Percentiles rank a stretch among this genome's conserved stretches.
These are phyloP conservation scores for Zygoascus sp. DNA, from an alignment of 1,139 yeast species.

Conservation along the genomic window DNA sequence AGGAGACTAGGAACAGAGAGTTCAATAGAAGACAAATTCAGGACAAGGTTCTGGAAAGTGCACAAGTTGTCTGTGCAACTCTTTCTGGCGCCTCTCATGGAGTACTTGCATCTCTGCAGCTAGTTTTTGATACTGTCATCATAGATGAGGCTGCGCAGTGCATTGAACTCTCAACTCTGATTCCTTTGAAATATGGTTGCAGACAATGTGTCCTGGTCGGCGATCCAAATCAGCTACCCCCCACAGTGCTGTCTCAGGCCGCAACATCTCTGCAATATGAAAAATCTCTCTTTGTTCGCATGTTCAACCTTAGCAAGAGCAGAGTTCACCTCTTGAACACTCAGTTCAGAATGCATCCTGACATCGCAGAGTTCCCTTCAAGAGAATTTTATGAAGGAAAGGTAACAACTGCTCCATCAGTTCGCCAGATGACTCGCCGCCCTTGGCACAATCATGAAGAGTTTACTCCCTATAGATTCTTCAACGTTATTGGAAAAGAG, in stretches of 20 bases:
- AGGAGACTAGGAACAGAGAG: conserved; percentile 70
- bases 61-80: conserved; percentile 88
- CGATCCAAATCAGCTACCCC: conserved; percentile 97
- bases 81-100: conserved; percentile 95
- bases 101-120: conserved; percentile 65
- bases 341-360: conserved; percentile 99
- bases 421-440: conserved; percentile 54
- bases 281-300: conserved; percentile 88
- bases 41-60: conserved; percentile 63
- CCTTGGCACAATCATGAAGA: conserved; percentile 63
- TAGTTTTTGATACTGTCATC: conserved; percentile 86
- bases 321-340: conserved; percentile 75
- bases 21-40: conserved; percentile 72
- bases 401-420: conserved; percentile 69
- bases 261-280: conserved; percentile 81
- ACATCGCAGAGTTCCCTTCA: conserved; percentile 82
- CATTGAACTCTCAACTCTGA: conserved; percentile 86
- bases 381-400: conserved; percentile 69
- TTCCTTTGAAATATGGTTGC: conserved; percentile 92
- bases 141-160: conserved; percentile 98
- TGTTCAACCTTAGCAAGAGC: conserved; percentile 64
- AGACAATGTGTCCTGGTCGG: conserved; percentile 95
- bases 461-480: conserved; percentile 75
- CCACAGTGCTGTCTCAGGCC: conserved; percentile 90
- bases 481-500: conserved; percentile 66